Base-by-base conservation (phyloP, 2,329 filamentous ascomycete genomes). In the Trichoderma simmonsii region DNA sequence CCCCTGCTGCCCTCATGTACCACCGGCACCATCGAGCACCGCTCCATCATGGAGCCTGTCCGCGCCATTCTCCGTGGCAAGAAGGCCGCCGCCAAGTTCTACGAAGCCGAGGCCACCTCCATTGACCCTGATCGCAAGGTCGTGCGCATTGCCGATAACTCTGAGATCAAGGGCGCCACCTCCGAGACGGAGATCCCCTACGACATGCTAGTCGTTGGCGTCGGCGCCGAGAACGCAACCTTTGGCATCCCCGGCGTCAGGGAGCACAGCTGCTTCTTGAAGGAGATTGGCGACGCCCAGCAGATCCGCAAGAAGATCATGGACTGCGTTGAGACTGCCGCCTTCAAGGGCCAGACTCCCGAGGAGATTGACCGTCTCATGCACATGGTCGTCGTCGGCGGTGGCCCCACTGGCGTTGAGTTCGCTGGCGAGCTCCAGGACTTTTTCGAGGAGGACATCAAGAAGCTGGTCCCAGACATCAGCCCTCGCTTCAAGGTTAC, bases 21-120 rank as follows among this genome's bases (percentile, higher is more conserved):
- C 67, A 98, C 95, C 76, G 96, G 96, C 79, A 92, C 94, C 78
- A 96, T 99, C 83, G 96, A 99, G 88, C 96, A 98, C 86, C 94
- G 96, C 82, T 98, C 95, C 80, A 99, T 99, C 84, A 99, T 99
- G 96, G 96, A 99, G 86, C 96, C 96, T 71, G 92, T 99, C 78
- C 94, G 96, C 81, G 94, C 96, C 82, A 97, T 99, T 82, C 89
- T 97, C 77, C 93, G 95, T 80, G 93, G 96, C 86, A 98, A 98
- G 89, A 94, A 93, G 85, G 92, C 93, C 75, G 88, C 91, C 63
- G 96, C 97, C 82, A 96, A 94, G 84, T 99, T 92, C 88, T 99
- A 97, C 88, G 96, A 99, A 88, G 96, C 96, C 76, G 95, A 98
- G 82, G 94, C 94, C 72, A 97, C 93, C 79, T 95, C 96, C 85